Conservation (phyloP, 192 early-diverging fungal species). For the Backusella westeae region DNA sequence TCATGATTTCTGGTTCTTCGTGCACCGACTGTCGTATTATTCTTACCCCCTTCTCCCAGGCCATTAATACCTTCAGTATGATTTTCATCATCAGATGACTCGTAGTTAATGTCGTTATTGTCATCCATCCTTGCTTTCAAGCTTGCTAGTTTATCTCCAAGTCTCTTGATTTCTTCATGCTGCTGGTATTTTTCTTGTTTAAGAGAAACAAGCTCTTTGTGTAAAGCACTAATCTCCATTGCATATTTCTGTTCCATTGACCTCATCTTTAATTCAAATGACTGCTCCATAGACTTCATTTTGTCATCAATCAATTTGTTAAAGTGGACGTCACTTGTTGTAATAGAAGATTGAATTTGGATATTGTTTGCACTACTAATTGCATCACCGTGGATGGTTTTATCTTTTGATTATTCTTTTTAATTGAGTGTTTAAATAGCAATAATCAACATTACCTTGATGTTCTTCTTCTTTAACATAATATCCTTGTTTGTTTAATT, state of each 20-base stretch:
- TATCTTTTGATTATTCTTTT: too few relatives aligned
- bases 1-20: too few relatives aligned
- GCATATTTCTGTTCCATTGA: too few relatives aligned
- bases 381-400: background rate
- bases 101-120: background rate
- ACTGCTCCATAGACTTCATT: too few relatives aligned
- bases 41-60: too few relatives aligned
- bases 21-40: too few relatives aligned
- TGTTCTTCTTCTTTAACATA: background rate
- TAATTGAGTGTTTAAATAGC: too few relatives aligned
- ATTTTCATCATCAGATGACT: background rate
- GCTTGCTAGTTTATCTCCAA: background rate
- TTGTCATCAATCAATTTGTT: background rate
- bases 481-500: background rate
- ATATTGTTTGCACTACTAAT: background rate
- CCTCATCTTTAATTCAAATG: too few relatives aligned
- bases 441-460: background rate
- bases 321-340: too few relatives aligned
- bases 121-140: background rate
- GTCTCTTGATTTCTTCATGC: background rate
- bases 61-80: background rate
- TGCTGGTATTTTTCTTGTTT: background rate
- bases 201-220: background rate
- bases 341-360: too few relatives aligned
- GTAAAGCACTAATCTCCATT: background rate